These are phyloP conservation scores for Gardenia jasminoides DNA, from an alignment of 257 asterid species.

Conservation along the genomic window DNA sequence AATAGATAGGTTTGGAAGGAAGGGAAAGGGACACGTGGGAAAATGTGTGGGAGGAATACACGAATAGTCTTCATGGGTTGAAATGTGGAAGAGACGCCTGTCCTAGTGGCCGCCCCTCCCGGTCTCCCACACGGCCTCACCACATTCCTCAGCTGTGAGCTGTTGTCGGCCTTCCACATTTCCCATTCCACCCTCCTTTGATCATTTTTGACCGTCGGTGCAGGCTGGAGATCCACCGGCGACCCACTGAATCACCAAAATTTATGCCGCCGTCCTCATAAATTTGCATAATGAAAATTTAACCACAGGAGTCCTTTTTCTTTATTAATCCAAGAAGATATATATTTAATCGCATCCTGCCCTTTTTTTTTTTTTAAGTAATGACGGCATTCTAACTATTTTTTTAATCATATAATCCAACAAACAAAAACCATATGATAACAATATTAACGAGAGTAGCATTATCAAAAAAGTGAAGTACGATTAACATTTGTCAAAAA, in stretches of 20 bases:
- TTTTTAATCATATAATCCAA: too few species aligned
- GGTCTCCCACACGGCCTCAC: neutral
- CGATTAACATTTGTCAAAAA: too few species aligned
- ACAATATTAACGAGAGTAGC: too few species aligned
- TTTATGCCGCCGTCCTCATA: neutral
- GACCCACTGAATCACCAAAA: neutral
- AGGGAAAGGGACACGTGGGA: conserved; percentile 11
- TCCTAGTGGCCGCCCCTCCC: neutral
- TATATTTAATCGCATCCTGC: too few species aligned
- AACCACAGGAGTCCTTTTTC: too few species aligned
- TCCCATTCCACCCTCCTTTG: neutral
- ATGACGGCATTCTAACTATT: too few species aligned
- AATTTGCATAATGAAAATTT: neutral
- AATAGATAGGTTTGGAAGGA: neutral
- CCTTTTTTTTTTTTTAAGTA: too few species aligned
- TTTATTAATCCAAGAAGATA: too few species aligned
- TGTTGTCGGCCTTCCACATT: neutral
- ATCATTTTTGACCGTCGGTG: conserved; percentile 6
- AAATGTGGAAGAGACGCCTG: conserved; percentile 4
- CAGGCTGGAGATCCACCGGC: neutral
- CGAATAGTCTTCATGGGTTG: neutral
- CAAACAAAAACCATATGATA: too few species aligned
- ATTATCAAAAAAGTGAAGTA: too few species aligned
- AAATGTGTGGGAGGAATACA: neutral
- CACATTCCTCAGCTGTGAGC: neutral